Percentiles rank a stretch among this genome's conserved stretches.
Conservation (phyloP, 78 protist genomes). For the Dictyostelium firmibasis region DNA sequence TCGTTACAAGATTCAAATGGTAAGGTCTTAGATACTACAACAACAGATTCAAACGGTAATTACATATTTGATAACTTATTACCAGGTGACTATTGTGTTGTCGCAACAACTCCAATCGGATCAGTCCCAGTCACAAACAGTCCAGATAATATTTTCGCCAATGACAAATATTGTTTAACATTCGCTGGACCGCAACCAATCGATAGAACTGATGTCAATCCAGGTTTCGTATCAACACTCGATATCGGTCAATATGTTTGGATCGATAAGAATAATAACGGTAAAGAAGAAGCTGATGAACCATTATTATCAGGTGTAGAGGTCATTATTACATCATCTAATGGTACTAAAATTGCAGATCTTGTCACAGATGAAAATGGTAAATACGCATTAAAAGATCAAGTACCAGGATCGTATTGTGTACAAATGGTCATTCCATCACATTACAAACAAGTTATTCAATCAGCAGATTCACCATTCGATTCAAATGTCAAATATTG, state of each 20-base stretch:
- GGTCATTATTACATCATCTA: not conserved
- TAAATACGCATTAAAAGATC: not conserved
- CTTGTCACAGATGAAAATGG: not conserved
- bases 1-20: not conserved
- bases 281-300: not conserved
- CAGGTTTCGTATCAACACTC: not conserved
- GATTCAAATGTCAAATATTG: not conserved
- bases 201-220: not conserved
- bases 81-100: constrained; percentile 29
- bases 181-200: not conserved
- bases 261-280: not conserved
- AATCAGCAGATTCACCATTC: not conserved
- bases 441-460: not conserved
- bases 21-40: not conserved
- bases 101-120: not conserved
- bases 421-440: not conserved
- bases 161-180: not conserved
- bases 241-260: constrained; percentile 16
- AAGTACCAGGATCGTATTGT: constrained; percentile 23
- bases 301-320: not conserved
- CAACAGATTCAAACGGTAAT: constrained; percentile 4
- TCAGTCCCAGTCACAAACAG: not conserved
- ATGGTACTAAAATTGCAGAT: not conserved
- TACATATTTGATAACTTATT: constrained; percentile 22
- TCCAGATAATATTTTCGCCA: not conserved